phyloP scores from a whole-genome alignment of 2,329 filamentous ascomycete species.

The Diaporthe australafricana region DNA sequence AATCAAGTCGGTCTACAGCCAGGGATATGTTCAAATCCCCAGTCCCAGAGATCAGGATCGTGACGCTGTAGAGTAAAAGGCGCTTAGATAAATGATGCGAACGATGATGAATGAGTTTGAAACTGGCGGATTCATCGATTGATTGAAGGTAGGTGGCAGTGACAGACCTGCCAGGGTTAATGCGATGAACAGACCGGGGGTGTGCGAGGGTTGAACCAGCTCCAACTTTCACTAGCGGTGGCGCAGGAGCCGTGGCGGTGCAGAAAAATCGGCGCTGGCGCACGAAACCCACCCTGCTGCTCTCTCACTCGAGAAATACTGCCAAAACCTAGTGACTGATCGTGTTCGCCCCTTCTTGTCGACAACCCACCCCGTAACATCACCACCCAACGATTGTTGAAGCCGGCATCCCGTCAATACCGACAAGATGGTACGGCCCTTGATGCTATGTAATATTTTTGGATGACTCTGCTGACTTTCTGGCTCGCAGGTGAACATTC shows the following conservation, averaged over 20 bases:
- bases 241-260: conserved; percentile 18
- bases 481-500: conserved; percentile 86
- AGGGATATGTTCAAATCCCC: neutral
- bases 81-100: neutral
- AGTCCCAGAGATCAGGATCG: neutral
- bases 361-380: conserved; percentile 31
- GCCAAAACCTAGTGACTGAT: conserved; percentile 30
- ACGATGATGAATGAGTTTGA: neutral
- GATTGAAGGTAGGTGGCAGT: neutral
- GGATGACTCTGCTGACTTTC: conserved; percentile 26
- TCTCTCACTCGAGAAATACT: conserved; percentile 28
- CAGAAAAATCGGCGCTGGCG: conserved; percentile 26
- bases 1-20: neutral
- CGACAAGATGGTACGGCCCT: conserved; percentile 37
- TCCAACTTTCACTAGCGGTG: conserved; percentile 15
- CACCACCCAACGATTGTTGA: conserved; percentile 36
- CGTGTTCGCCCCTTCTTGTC: conserved; percentile 17
- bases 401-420: conserved; percentile 36
- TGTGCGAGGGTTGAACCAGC: neutral
- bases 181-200: too few relatives aligned
- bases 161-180: neutral
- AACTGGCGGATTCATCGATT: too few relatives aligned
- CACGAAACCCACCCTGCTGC: conserved; percentile 28
- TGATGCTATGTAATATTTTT: neutral
- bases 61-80: neutral